phyloP scores from a whole-genome alignment of 2,329 filamentous ascomycete genomes.

The Microsporum audouinii region DNA sequence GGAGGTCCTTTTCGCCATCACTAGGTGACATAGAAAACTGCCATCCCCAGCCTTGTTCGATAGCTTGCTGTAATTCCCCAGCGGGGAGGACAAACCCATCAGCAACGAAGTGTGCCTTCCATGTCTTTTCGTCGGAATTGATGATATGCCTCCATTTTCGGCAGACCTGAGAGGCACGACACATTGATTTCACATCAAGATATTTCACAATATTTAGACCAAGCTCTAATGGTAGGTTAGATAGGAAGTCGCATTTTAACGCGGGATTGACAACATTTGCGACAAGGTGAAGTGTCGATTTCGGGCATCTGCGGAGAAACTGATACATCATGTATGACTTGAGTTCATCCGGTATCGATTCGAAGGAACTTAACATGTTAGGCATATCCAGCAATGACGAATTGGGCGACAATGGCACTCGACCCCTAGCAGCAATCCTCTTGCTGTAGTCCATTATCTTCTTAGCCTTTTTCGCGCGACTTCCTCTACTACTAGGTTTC shows the following conservation, averaged over 20 bases:
- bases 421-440: constrained; percentile 26
- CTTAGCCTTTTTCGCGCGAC: not conserved
- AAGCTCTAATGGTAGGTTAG: constrained; percentile 71
- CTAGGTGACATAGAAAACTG: constrained; percentile 68
- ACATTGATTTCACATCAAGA: constrained; percentile 74
- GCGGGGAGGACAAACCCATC: constrained; percentile 70
- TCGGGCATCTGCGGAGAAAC: constrained; percentile 73
- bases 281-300: constrained; percentile 78
- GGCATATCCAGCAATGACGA: constrained; percentile 63
- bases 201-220: constrained; percentile 79
- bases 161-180: constrained; percentile 81
- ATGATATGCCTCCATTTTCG: constrained; percentile 86
- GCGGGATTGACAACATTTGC: constrained; percentile 87
- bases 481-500: constrained; percentile 20
- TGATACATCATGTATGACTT: constrained; percentile 97
- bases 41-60: constrained; percentile 93
- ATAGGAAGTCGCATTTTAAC: constrained; percentile 85
- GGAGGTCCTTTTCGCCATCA: constrained; percentile 72
- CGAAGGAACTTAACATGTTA: constrained; percentile 76
- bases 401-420: constrained; percentile 19
- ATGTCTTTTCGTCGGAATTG: constrained; percentile 86
- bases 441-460: constrained; percentile 15
- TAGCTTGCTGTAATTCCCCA: constrained; percentile 75
- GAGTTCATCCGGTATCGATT: constrained; percentile 79
- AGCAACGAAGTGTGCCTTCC: constrained; percentile 80